Evolutionary conservation across 495 filamentous ascomycete species (phyloP), one percentile per base, ranked within the genome.

Genomic region (Neurospora sp.): DNA sequence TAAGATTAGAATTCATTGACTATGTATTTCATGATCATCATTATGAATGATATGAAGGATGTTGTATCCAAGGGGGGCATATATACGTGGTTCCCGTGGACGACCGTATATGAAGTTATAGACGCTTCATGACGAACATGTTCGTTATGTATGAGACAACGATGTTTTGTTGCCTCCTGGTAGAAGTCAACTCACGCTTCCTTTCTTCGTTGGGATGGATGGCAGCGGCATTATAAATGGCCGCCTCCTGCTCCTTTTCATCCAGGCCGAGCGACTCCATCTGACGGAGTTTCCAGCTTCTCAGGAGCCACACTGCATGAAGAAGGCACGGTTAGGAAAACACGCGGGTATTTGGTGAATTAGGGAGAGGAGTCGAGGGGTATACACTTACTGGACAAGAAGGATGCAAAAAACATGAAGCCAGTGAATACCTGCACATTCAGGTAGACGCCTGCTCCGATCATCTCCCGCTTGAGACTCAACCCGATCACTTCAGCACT

Each of bases 401-500:
- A 85, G 5, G 80, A 74, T 38, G 74, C 80, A 59, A 83, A 72
- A 39, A 79, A 85, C 71, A 84, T 73, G 46, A 79, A 73, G 7
- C 77, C 83, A 2, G 81, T 79, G 70, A 85, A 82, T 12, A 81
- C 68, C 41, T 85, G 83, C 31, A 83, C 83, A 69, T 84, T 44
- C 18, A 84, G 72, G 40, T 85, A 85, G 18, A 80, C 82, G 70
- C 77, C 70, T 9, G 79, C 65, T 0, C 83, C 82, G 27, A 86
- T 74, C 37, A 83, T 81, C 71, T 65, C 27, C 27, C 53, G 53
- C 53, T 87, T 82, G 71, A 96, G 86, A 71, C 89, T 83, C n/a
- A 96, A 83, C 2, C 85, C 92, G 77, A 94, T 94, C 0, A 90
- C 86, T 75, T 96, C 93, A 42, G 91, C 88, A 72, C 78, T 80